Evolutionary conservation across 2,329 filamentous ascomycete species (phyloP).

Genomic region (Phoma sp.): DNA sequence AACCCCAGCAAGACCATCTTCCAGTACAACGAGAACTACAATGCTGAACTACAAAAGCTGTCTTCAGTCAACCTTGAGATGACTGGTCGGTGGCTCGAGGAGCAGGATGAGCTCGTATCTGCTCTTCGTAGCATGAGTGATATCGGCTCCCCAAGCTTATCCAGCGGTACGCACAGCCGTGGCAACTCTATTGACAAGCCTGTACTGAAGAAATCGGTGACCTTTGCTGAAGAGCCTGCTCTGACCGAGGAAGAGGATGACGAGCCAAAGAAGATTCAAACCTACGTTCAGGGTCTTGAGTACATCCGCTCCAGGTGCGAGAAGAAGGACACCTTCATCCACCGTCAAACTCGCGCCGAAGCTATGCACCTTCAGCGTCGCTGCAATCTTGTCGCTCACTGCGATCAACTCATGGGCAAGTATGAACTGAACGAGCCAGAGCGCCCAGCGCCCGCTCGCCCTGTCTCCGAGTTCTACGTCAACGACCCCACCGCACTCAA

Average conservation of each 20-base stretch:
- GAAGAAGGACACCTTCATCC: conserved; percentile 79
- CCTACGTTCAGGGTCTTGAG: conserved; percentile 89
- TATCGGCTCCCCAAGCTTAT: conserved; percentile 51
- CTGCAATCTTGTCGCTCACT: conserved; percentile 74
- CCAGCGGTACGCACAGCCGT: conserved; percentile 41
- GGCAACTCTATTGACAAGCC: conserved; percentile 50
- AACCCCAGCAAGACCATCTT: conserved; percentile 70
- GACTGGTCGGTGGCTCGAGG: conserved; percentile 84
- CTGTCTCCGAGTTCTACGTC: conserved; percentile 55
- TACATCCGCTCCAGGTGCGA: conserved; percentile 72
- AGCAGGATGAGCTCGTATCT: conserved; percentile 79
- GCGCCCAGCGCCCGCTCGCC: conserved; percentile 52
- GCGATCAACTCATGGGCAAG: conserved; percentile 83
- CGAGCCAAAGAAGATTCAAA: conserved; percentile 64
- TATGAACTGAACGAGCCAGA: conserved; percentile 71
- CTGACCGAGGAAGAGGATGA: conserved; percentile 36
- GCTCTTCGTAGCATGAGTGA: conserved; percentile 66
- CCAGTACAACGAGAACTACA: conserved; percentile 79
- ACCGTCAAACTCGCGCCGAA: conserved; percentile 85
- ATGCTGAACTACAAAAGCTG: conserved; percentile 73
- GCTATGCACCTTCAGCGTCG: conserved; percentile 84
- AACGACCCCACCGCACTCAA: conserved; percentile 71
- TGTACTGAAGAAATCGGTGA: conserved; percentile 73
- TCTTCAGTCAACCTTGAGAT: conserved; percentile 80
- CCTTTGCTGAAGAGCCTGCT: conserved; percentile 64